These are phyloP conservation scores for Myriangium duriaei DNA, from an alignment of 2,329 filamentous ascomycete genomes.

Conservation along the genomic window DNA sequence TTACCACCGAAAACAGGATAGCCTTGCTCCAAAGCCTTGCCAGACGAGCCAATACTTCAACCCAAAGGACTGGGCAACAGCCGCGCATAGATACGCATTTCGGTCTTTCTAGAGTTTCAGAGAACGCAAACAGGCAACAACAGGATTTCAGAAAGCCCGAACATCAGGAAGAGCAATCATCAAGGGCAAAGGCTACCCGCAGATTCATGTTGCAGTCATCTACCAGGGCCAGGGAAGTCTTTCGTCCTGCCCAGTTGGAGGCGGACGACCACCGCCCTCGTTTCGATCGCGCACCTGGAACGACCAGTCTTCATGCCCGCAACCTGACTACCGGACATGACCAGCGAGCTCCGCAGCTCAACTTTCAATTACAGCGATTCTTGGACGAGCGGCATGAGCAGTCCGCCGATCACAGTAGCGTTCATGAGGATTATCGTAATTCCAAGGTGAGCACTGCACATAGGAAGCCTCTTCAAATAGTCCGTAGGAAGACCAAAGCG, in stretches of 20 bases:
- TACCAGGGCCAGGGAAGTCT: background rate
- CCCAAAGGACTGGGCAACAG: background rate
- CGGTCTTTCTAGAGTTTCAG: background rate
- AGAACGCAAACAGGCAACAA: background rate
- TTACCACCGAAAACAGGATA: too few relatives aligned
- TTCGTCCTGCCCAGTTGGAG: conserved; percentile 4
- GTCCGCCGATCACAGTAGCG: too few relatives aligned
- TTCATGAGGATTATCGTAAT: too few relatives aligned
- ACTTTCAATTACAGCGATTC: conserved; percentile 9
- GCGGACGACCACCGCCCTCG: background rate
- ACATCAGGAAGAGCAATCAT: too few relatives aligned
- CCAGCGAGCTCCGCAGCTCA: background rate
- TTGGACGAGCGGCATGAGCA: background rate
- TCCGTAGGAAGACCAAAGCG: background rate
- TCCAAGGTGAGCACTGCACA: too few relatives aligned
- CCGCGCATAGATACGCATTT: background rate
- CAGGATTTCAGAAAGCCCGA: too few relatives aligned
- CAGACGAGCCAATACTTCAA: too few relatives aligned
- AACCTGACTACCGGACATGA: too few relatives aligned
- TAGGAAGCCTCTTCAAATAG: background rate
- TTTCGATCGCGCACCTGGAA: background rate
- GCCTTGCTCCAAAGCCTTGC: too few relatives aligned
- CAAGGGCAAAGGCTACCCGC: background rate
- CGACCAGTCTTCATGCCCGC: background rate
- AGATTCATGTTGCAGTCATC: background rate